Evolutionary conservation across 106 monocot species (phyloP), one percentile per base, ranked within the genome.

Genomic region (Posidonia australis): DNA sequence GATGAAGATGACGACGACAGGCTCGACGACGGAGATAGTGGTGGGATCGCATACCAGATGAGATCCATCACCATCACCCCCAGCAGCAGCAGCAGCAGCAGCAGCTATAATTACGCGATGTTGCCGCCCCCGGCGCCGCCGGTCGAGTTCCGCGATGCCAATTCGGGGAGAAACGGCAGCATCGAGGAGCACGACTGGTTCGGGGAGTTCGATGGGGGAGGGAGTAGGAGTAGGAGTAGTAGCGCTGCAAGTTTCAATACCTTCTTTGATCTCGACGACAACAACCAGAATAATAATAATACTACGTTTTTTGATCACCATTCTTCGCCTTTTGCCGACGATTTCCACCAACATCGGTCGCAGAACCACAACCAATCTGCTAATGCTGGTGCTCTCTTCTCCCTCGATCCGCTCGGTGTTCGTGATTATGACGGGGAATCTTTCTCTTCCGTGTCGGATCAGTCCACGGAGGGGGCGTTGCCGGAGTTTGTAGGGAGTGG

Each of bases 401-500:
- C 27, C 57, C 26, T 58, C 28, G 14, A 27, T 58, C 30, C 57
- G 22, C 19, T 53, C 28, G 14, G 10, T 42, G 36, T 20, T n/a
- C 41, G 30, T 1, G 21, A 58, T n/a, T 9, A 45, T 23, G 58
- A 22, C 27, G 26, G 32, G 46, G 17, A 29, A 22, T 62, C 76
- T 10, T 54, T 69, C 44, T 63, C 65, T 36, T 25, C 21, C 13
- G 70, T 20, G 18, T 9, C 41, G 44, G 53, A 53, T 23, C 10
- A 9, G 11, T 16, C 58, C 14, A 72, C 66, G 4, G 65, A 70
- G 10, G 74, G 77, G 0, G 58, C 73, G 10, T 51, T 96, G 5
- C 90, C 90, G 41, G 94, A 96, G 72, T 96, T 96, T 72, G 73
- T 70, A 17, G 94, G 86, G 10, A 55, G 44, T 28, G 86, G 94